Percentiles rank a stretch among this genome's conserved stretches.
Conservation (phyloP, 805 yeast genomes). For the Pichia paraexigua region DNA sequence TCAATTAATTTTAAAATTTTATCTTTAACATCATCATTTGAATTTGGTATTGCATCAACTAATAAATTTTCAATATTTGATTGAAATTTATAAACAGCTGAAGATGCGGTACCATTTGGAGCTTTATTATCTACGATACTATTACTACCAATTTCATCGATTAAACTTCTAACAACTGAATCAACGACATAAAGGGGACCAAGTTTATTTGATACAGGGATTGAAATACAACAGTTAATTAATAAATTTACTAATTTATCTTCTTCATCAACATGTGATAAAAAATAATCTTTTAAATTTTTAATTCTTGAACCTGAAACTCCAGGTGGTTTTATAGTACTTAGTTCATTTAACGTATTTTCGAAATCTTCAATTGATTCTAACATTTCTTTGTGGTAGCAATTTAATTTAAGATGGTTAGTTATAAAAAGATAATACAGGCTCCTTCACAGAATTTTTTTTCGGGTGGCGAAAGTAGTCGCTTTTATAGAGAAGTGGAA, state of each 20-base stretch:
- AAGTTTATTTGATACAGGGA: slow-evolving; percentile 75
- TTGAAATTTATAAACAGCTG: slow-evolving; percentile 61
- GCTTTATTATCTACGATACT: slow-evolving; percentile 39
- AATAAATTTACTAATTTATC: slow-evolving; percentile 51
- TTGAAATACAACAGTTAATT: slow-evolving; percentile 59
- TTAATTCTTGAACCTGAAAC: slow-evolving; percentile 94
- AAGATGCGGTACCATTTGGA: slow-evolving; percentile 63
- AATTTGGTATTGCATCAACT: slow-evolving; percentile 51
- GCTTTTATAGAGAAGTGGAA: not conserved
- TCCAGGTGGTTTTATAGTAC: slow-evolving; percentile 72
- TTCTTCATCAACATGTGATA: slow-evolving; percentile 46
- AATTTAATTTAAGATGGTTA: not conserved
- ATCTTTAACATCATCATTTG: slow-evolving; percentile 49
- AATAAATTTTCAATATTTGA: slow-evolving; percentile 56
- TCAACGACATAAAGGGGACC: slow-evolving; percentile 90
- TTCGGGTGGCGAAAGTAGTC: not conserved
- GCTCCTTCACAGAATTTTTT: no score
- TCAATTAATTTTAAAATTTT: slow-evolving; percentile 80
- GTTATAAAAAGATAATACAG: no score
- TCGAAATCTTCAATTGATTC: slow-evolving; percentile 38
- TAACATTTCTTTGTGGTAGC: slow-evolving; percentile 25
- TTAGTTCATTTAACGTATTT: slow-evolving; percentile 39
- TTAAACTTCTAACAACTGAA: slow-evolving; percentile 79
- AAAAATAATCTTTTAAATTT: slow-evolving; percentile 70
- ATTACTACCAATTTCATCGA: slow-evolving; percentile 47